These are phyloP conservation scores for Mycena olivaceomarginata DNA, from an alignment of 768 basidiomycete genomes.

Conservation along the genomic window DNA sequence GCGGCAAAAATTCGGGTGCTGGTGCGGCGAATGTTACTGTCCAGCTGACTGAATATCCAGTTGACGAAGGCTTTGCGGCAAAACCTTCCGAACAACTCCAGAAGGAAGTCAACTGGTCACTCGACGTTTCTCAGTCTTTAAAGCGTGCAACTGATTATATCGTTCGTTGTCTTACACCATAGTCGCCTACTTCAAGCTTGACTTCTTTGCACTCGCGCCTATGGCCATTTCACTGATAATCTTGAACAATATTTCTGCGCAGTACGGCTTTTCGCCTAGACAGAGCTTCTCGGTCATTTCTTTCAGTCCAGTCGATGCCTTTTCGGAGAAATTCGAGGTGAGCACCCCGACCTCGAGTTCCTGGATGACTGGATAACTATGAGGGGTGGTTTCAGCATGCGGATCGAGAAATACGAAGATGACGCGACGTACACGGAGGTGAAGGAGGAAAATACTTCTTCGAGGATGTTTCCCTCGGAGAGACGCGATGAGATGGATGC, in stretches of 20 bases:
- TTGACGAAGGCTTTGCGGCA: no score
- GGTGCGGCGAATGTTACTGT: no score
- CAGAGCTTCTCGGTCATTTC: slow-evolving; percentile 37
- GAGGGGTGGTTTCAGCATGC: neutral
- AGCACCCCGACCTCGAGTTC: slow-evolving; percentile 33
- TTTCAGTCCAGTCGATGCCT: slow-evolving; percentile 24
- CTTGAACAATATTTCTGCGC: slow-evolving; percentile 32
- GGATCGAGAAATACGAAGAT: neutral
- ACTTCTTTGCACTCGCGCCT: no score
- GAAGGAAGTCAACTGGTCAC: no score
- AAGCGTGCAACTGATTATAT: no score
- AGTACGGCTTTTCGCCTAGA: slow-evolving; percentile 37
- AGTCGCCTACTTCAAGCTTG: no score
- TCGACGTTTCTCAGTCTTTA: no score
- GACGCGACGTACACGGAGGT: slow-evolving; percentile 47
- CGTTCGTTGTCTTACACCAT: no score
- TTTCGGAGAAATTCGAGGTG: slow-evolving; percentile 33
- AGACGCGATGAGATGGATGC: slow-evolving; percentile 42
- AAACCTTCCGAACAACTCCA: no score
- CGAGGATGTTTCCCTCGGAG: slow-evolving; percentile 47
- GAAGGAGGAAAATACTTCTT: slow-evolving; percentile 50
- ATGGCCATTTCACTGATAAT: slow-evolving; percentile 24
- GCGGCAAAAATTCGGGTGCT: no score
- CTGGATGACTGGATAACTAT: slow-evolving; percentile 31
- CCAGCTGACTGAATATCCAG: no score